Evolutionary conservation across 108 stramenopile genomes (phyloP), one percentile per base, ranked within the genome.

Genomic region (Schizochytrium sp.): DNA sequence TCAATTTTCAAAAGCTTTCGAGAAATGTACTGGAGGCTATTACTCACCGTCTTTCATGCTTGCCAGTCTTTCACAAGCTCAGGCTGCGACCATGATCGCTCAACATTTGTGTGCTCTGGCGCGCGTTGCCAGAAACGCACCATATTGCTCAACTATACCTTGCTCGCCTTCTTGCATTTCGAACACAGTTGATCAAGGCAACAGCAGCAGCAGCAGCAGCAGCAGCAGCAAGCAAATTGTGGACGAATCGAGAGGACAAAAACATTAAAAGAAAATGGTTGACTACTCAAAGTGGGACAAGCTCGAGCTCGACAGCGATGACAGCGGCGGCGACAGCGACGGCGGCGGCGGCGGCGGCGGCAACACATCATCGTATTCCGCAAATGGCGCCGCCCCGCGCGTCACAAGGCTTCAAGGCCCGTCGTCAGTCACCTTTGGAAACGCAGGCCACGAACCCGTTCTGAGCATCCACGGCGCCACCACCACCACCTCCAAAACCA

Each of bases 201-300:
- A 3, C n/a, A 19, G 21, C 58, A n/a, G 58, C 58, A 59, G n/a
- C n/a, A n/a, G n/a, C n/a, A n/a, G n/a, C n/a, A 3, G 58, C n/a
- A 19, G 21, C 58, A n/a, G 58, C 58, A 59, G n/a, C n/a, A n/a
- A 19, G 19, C n/a, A 19, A 3, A 59, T 3, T n/a, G 1, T 1
- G 19, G n/a, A 59, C n/a, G 21, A n/a, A 59, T n/a, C n/a, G n/a
- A n/a, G n/a, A n/a, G n/a, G n/a, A n/a, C n/a, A n/a, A n/a, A n/a
- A n/a, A n/a, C n/a, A n/a, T n/a, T n/a, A n/a, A 29, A 3, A 23
- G 29, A 41, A 41, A 23, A 83, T 83, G 76, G 76, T 83, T 43
- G 76, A 83, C 76, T 83, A 83, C 51, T 83, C 76, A 10, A 83
- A 83, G 51, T 83, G 76, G 76, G 76, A 83, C 76, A 34, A 8